Conservation (phyloP, 495 filamentous ascomycete genomes). For the Podospora tetraspora region DNA sequence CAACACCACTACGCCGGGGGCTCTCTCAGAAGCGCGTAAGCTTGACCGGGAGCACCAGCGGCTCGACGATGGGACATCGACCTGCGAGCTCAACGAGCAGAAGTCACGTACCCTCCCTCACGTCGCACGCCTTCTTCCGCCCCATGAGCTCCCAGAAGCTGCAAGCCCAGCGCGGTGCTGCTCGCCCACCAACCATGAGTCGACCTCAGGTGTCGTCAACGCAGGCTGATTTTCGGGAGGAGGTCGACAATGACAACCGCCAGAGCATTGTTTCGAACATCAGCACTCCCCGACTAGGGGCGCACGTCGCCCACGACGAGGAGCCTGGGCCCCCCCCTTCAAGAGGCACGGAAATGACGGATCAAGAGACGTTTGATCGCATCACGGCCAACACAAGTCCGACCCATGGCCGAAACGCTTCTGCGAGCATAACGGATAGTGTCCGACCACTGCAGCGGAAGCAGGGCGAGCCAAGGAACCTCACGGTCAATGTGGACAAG, state of each 20-base stretch:
- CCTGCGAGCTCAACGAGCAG: conserved; percentile 66
- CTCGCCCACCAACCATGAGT: conserved; percentile 35
- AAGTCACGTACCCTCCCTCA: conserved; percentile 84
- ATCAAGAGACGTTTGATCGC: conserved; percentile 54
- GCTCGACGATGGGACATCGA: conserved; percentile 40
- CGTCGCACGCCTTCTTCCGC: conserved; percentile 86
- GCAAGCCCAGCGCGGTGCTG: conserved; percentile 75
- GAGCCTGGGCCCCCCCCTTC: conserved; percentile 60
- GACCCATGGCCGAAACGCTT: conserved; percentile 56
- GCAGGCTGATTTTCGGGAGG: conserved; percentile 33
- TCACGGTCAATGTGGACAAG: conserved; percentile 53
- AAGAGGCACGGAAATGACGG: conserved; percentile 74
- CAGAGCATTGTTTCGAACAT: conserved; percentile 48
- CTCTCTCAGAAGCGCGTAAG: conserved; percentile 39
- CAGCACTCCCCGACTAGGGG: conserved; percentile 29
- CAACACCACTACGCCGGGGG: conserved; percentile 42
- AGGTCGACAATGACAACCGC: conserved; percentile 31
- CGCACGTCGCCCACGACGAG: conserved; percentile 43
- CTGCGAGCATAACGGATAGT: conserved; percentile 67
- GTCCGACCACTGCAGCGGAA: conserved; percentile 63
- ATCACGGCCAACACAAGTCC: conserved; percentile 71
- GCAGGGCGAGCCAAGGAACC: conserved; percentile 45
- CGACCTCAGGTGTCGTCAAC: conserved; percentile 30
- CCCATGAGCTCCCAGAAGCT: conserved; percentile 96
- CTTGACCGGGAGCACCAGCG: conserved; percentile 38